Conservation (phyloP, 495 filamentous ascomycete species). For the Annulohypoxylon stygium region DNA sequence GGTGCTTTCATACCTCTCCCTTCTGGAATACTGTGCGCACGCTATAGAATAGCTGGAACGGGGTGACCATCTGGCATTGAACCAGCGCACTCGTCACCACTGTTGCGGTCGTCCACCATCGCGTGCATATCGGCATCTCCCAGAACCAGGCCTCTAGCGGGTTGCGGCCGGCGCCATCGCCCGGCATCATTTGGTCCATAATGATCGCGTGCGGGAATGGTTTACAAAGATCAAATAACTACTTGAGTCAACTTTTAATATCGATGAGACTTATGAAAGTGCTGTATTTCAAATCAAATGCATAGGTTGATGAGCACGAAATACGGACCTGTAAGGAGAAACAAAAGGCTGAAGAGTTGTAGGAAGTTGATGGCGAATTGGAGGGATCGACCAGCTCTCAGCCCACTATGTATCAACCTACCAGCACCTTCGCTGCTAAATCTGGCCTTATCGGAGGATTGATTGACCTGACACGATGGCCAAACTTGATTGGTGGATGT, state of each 20-base stretch:
- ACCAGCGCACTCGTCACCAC: constrained; percentile 90
- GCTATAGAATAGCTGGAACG: constrained; percentile 97
- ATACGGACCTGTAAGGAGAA: background rate
- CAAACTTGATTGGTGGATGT: constrained; percentile 5
- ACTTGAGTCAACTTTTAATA: background rate
- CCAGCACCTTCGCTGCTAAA: constrained; percentile 31
- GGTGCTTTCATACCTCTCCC: constrained; percentile 72
- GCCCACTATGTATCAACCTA: constrained; percentile 6
- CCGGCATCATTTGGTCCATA: constrained; percentile 77
- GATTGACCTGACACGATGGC: constrained; percentile 28
- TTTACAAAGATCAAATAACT: background rate
- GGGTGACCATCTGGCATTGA: constrained; percentile 90
- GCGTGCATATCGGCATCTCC: constrained; percentile 95
- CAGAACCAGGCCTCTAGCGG: constrained; percentile 97
- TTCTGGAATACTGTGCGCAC: constrained; percentile 91
- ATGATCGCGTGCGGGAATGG: constrained; percentile 17
- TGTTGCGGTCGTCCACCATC: constrained; percentile 96
- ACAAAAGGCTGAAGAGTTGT: constrained; percentile 21
- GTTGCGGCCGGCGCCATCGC: constrained; percentile 75
- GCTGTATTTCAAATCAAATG: background rate
- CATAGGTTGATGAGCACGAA: background rate
- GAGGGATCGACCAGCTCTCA: constrained; percentile 22
- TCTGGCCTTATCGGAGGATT: constrained; percentile 48
- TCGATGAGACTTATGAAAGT: background rate
- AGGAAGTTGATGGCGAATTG: constrained; percentile 22